Conservation (phyloP, 1,139 yeast genomes). For the Pichia sp. region DNA sequence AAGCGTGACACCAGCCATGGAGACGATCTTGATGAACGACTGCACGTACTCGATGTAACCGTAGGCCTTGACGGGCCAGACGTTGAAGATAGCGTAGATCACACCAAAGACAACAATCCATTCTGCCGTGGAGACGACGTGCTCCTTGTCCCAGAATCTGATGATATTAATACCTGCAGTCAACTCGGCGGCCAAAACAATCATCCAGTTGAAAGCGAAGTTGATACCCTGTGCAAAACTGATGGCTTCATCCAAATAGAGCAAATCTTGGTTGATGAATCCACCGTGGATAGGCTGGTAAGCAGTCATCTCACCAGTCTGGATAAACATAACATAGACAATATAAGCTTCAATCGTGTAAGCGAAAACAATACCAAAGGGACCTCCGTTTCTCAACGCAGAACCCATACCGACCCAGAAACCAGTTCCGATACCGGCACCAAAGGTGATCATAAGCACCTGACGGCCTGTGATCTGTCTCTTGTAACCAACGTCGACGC, state of each 20-base stretch:
- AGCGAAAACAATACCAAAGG: slow-evolving; percentile 57
- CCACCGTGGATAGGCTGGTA: slow-evolving; percentile 66
- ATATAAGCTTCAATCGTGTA: slow-evolving; percentile 58
- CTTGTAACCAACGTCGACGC: slow-evolving; percentile 24
- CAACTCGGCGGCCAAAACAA: slow-evolving; percentile 71
- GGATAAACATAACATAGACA: slow-evolving; percentile 58
- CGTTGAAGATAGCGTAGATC: slow-evolving; percentile 42
- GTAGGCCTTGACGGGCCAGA: slow-evolving; percentile 55
- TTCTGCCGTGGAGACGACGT: slow-evolving; percentile 52
- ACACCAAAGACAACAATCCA: slow-evolving; percentile 72
- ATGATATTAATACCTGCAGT: slow-evolving; percentile 76
- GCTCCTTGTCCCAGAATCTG: slow-evolving; percentile 58
- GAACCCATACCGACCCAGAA: slow-evolving; percentile 54
- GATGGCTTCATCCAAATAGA: slow-evolving; percentile 62
- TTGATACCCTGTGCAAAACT: slow-evolving; percentile 78
- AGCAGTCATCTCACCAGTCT: slow-evolving; percentile 71
- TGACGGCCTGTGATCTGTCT: slow-evolving; percentile 38
- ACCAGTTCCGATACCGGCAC: slow-evolving; percentile 71
- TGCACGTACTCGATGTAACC: slow-evolving; percentile 65
- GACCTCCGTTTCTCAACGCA: slow-evolving; percentile 52
- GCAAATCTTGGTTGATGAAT: slow-evolving; percentile 47
- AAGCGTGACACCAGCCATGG: slow-evolving; percentile 66
- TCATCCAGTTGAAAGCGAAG: slow-evolving; percentile 81
- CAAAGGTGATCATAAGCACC: slow-evolving; percentile 59
- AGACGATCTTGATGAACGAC: slow-evolving; percentile 62